phyloP scores from a whole-genome alignment of 768 basidiomycete species.

The Polyporus arcularius region DNA sequence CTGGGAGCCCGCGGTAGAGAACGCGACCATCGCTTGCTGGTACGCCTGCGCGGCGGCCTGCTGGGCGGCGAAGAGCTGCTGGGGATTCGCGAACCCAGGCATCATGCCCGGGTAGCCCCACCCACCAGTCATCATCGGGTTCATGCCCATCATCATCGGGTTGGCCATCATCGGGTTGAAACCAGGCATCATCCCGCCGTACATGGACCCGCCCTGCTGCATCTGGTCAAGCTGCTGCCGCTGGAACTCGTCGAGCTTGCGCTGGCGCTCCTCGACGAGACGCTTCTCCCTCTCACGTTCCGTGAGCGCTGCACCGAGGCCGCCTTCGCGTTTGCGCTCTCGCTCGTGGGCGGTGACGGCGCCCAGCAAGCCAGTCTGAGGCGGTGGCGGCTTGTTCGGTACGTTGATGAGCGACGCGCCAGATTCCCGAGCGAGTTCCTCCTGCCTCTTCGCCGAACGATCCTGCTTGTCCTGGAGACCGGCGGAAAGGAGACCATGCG shows the following conservation, averaged over 20 bases:
- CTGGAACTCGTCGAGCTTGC: slow-evolving; percentile 90
- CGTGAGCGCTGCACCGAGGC: slow-evolving; percentile 91
- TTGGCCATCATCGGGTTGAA: slow-evolving; percentile 77
- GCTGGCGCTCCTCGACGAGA: slow-evolving; percentile 87
- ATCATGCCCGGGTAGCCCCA: slow-evolving; percentile 58
- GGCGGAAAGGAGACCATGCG: slow-evolving; percentile 91
- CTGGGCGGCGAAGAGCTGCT: slow-evolving; percentile 85
- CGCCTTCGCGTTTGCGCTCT: slow-evolving; percentile 92
- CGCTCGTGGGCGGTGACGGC: slow-evolving; percentile 95
- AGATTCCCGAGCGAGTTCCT: slow-evolving; percentile 88
- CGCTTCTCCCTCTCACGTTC: slow-evolving; percentile 94
- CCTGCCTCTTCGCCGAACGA: slow-evolving; percentile 92
- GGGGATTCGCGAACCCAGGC: slow-evolving; percentile 51
- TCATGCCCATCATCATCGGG: slow-evolving; percentile 64
- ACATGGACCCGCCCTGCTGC: slow-evolving; percentile 76
- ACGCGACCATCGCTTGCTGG: slow-evolving; percentile 87
- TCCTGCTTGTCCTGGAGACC: slow-evolving; percentile 96
- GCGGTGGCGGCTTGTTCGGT: slow-evolving; percentile 92
- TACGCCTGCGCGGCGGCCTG: slow-evolving; percentile 84
- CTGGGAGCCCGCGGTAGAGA: slow-evolving; percentile 74
- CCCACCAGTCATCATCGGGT: slow-evolving; percentile 60
- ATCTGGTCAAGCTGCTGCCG: slow-evolving; percentile 89
- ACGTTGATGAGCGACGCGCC: slow-evolving; percentile 94
- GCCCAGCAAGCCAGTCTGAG: slow-evolving; percentile 93
- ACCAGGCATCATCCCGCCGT: slow-evolving; percentile 46